Base-by-base conservation (phyloP, 2,329 filamentous ascomycete genomes). In the Xylariaceae sp. region DNA sequence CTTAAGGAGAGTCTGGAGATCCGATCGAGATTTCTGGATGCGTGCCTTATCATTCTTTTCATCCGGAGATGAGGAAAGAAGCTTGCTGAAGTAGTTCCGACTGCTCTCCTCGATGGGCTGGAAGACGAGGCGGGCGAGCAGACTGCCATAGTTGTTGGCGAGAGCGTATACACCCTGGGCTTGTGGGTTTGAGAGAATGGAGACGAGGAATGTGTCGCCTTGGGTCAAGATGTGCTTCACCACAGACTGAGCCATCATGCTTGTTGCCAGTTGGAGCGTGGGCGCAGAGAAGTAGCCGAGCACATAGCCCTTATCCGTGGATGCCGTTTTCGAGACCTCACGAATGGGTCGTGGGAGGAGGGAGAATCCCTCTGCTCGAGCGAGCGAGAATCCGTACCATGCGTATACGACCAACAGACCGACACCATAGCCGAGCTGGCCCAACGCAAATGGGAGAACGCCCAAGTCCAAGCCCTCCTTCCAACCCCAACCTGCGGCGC, bases 71-170 rank as follows among this genome's bases (percentile, higher is more conserved):
- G 80, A 73, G 18, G 80, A 73, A 18, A 97, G 84, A 0, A 96
- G 78, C 39, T 88, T 88, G 55, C 91, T 92, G 61, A 97, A 97
- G 71, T 96, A 87, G 70, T 88, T 92, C 45, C 95, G 88, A 64
- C 89, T 92, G 72, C 88, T 93, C 74, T 99, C 95, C 74, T 99
- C 94, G 61, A 99, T 85, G 6, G 94, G 95, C 70, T 97, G 94
- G 72, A 99, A 93, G 54, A 99, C 77, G 64, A 97, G 84, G 2
- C 94, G 85, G 0, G 94, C 94, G 34, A 96, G 77, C 0, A 99
- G 82, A 2, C 92, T 90, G 18, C 94, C 94, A 72, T 94, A 99
- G 74, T 97, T 99, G 68, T 92, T 92, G 55, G 93, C 94, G 4
- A 99, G 81, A 0, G 92, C 91, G 71, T 97, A 99, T 42, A 91